Evolutionary conservation across 176 grass and related monocot genomes (phyloP).

Genomic region (Zea mays): DNA sequence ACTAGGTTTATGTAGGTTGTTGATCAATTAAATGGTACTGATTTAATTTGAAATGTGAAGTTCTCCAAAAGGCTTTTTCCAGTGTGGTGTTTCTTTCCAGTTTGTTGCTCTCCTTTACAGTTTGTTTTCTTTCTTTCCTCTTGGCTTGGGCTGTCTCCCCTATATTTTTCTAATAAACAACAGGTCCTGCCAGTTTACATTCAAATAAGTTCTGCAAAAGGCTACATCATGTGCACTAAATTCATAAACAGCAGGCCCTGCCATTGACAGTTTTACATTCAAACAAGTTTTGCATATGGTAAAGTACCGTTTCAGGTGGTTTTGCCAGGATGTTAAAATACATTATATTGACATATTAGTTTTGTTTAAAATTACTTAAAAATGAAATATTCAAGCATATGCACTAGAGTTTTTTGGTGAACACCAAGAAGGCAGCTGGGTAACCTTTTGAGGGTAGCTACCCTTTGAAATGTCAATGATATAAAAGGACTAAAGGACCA

Average conservation of each 20-base stretch:
- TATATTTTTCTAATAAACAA: background rate
- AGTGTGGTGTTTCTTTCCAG: background rate
- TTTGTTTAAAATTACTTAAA: background rate
- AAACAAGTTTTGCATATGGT: slow-evolving; percentile 1
- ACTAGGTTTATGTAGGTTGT: background rate
- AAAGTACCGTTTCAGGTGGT: background rate
- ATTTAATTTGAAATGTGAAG: slow-evolving; percentile 8
- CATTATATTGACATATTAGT: background rate
- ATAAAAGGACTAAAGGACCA: background rate
- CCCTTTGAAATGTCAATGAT: slow-evolving; percentile 17
- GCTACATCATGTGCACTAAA: slow-evolving; percentile 3
- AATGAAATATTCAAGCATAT: slow-evolving; percentile 14
- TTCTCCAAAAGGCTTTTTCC: background rate
- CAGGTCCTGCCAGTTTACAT: background rate
- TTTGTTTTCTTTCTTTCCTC: background rate
- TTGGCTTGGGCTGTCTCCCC: background rate
- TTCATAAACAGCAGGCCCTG: background rate
- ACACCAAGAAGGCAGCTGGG: background rate
- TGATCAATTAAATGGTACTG: background rate
- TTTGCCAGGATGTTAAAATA: background rate
- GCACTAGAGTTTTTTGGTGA: background rate
- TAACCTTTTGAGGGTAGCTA: background rate
- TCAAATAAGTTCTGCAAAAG: background rate
- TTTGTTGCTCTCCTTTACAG: background rate
- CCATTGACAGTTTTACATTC: background rate